Evolutionary conservation across 164 flowering plant genomes (phyloP).

Genomic region (Annona squamosa): DNA sequence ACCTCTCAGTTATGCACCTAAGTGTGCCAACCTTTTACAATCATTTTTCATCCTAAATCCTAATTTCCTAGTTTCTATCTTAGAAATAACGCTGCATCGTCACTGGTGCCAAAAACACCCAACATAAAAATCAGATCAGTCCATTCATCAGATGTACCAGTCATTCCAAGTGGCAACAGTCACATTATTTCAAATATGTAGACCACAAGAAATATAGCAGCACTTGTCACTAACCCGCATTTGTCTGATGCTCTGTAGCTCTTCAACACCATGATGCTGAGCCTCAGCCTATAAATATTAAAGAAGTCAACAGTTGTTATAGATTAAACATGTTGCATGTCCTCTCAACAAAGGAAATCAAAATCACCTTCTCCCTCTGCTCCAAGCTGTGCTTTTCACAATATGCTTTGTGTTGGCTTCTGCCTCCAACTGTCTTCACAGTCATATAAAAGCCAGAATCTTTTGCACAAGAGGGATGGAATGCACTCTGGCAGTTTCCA

Average conservation of each 20-base stretch:
- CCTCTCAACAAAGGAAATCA: not conserved
- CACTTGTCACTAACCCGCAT: constrained; percentile 55
- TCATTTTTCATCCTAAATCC: no score
- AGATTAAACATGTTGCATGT: no score
- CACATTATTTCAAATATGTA: not conserved
- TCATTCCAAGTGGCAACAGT: not conserved
- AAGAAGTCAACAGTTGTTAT: not conserved
- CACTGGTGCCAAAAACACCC: not conserved
- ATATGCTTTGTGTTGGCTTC: constrained; percentile 80
- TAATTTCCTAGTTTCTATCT: no score
- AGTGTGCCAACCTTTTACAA: no score
- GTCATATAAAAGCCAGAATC: constrained; percentile 68
- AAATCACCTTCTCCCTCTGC: constrained; percentile 73
- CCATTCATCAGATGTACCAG: not conserved
- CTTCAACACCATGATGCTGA: constrained; percentile 68
- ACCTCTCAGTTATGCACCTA: no score
- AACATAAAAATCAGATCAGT: not conserved
- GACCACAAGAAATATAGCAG: not conserved
- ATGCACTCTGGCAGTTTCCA: constrained; percentile 78
- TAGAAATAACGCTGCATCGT: no score
- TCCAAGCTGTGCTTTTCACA: constrained; percentile 86
- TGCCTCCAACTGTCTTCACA: constrained; percentile 51
- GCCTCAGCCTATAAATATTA: constrained; percentile 50
- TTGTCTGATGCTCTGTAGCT: constrained; percentile 62
- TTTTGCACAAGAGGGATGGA: constrained; percentile 92